Evolutionary conservation across 148 eudicot genomes (phyloP).

Genomic region (Arctostaphylos glauca): DNA sequence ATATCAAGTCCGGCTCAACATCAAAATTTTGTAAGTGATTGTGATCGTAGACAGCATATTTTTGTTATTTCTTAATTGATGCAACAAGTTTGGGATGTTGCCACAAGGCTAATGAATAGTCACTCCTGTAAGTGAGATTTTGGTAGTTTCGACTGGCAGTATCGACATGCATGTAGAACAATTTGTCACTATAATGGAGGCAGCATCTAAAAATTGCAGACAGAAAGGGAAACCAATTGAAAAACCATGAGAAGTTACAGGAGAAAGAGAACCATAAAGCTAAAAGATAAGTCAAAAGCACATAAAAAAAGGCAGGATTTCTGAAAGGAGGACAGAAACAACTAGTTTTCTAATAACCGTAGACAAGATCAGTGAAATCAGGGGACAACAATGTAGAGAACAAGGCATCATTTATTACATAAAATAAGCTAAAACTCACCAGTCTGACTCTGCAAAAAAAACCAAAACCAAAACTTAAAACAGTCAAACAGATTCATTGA

Average conservation of each 20-base stretch:
- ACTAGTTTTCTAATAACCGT: background rate
- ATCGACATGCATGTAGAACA: background rate
- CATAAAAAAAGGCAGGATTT: background rate
- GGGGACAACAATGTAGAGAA: constrained; percentile 21
- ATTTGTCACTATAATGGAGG: background rate
- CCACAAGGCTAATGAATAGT: too few species aligned
- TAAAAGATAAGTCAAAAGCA: constrained; percentile 12
- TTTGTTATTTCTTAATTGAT: background rate
- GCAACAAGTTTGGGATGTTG: too few species aligned
- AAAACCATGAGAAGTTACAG: background rate
- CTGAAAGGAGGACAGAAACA: background rate
- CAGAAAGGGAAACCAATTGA: background rate
- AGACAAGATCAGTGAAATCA: constrained; percentile 35
- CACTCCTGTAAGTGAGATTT: background rate
- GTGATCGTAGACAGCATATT: background rate
- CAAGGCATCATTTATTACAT: constrained; percentile 11
- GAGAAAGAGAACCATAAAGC: background rate
- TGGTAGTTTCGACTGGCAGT: background rate
- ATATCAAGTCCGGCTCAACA: background rate
- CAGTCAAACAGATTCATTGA: constrained; percentile 2
- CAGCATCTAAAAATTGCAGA: background rate
- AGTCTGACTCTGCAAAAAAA: background rate
- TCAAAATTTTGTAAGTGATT: background rate
- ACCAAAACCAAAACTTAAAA: background rate
- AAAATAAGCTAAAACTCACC: background rate